These are phyloP conservation scores for Nasturtium officinale DNA, from an alignment of 345 rosid genomes.

Conservation along the genomic window DNA sequence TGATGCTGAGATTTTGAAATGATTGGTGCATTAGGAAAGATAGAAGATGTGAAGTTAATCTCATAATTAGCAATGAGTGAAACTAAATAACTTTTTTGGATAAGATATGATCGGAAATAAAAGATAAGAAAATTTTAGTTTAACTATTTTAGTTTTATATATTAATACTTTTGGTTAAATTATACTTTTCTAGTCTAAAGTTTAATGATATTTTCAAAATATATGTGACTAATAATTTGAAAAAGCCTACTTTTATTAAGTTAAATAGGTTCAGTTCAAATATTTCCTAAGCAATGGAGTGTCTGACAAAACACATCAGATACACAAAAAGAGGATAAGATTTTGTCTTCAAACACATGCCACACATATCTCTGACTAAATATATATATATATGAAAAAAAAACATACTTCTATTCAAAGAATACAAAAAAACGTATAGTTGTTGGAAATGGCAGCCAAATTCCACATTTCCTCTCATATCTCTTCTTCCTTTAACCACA, in stretches of 20 bases:
- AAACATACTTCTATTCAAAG: background rate
- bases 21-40: too few species aligned
- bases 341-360: slow-evolving; percentile 7
- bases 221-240: background rate
- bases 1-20: too few species aligned
- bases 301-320: background rate
- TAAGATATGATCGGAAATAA: too few species aligned
- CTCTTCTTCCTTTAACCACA: slow-evolving; percentile 33
- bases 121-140: too few species aligned
- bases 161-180: too few species aligned
- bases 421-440: slow-evolving; percentile 16
- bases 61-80: too few species aligned
- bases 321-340: slow-evolving; percentile 22
- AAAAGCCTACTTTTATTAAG: background rate
- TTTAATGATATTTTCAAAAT: too few species aligned
- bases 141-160: too few species aligned
- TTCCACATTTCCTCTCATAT: slow-evolving; percentile 46
- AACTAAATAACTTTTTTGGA: too few species aligned
- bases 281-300: background rate
- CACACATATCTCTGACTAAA: slow-evolving; percentile 22
- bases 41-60: too few species aligned
- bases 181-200: too few species aligned
- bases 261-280: background rate
- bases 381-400: background rate
- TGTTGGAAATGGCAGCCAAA: slow-evolving; percentile 58